Percentiles rank a stretch among this genome's conserved stretches.
Conservation (phyloP, 345 rosid genomes). For the Acer negundo region DNA sequence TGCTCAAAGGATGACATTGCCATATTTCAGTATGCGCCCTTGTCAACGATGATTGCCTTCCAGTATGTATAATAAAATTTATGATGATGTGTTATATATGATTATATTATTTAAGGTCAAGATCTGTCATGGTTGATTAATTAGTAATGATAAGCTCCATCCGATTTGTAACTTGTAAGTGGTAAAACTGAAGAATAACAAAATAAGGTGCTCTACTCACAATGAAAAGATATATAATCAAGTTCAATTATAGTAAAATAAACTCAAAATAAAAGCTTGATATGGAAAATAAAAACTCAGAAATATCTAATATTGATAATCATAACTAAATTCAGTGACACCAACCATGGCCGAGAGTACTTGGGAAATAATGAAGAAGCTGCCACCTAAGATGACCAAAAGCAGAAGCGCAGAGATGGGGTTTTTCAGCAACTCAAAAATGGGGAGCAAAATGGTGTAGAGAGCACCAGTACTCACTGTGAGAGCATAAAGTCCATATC, state of each 20-base stretch:
- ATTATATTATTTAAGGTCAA: no score
- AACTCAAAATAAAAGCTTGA: not conserved
- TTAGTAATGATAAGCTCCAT: no score
- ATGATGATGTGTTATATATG: no score
- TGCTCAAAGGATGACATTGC: conserved; percentile 65
- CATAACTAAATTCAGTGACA: conserved; percentile 69
- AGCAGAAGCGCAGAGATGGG: conserved; percentile 80
- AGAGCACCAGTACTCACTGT: conserved; percentile 93
- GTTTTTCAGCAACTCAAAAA: conserved; percentile 75
- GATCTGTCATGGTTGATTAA: no score
- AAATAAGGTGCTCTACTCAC: not conserved
- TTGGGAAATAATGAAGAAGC: conserved; percentile 65
- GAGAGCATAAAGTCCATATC: conserved; percentile 90
- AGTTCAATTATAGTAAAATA: not conserved
- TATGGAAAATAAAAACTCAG: no score
- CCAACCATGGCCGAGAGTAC: conserved; percentile 89
- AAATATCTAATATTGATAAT: conserved; percentile 46
- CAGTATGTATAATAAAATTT: no score
- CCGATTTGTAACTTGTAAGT: no score
- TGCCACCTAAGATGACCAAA: conserved; percentile 61
- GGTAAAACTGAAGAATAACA: not conserved
- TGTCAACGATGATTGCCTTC: no score
- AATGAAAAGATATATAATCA: not conserved
- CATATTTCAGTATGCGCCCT: conserved; percentile 64
- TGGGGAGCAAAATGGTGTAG: conserved; percentile 61